These are phyloP conservation scores for Trichosanthes truncata DNA, from an alignment of 306 rosid species.

Conservation along the genomic window DNA sequence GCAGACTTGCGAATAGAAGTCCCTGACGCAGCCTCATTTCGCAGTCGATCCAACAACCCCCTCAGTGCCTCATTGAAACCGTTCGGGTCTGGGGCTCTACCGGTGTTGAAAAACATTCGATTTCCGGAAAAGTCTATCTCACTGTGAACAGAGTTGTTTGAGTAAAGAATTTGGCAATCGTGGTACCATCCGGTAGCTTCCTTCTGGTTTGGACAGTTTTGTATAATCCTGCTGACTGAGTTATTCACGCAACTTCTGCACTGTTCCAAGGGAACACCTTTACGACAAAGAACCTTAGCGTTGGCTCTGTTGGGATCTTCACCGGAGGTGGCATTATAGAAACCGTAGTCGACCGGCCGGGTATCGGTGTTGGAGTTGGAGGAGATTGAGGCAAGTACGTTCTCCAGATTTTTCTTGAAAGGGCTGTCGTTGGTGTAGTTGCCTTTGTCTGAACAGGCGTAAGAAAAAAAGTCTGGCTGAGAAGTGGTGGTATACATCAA, in stretches of 20 bases:
- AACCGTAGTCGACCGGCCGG: background rate
- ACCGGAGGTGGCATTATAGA: constrained; percentile 9
- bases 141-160: constrained; percentile 1
- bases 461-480: background rate
- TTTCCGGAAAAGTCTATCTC: background rate
- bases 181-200: background rate
- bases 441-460: background rate
- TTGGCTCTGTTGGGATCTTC: constrained; percentile 12
- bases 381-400: background rate
- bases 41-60: background rate
- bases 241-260: constrained; percentile 14
- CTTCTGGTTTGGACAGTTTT: background rate
- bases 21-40: constrained; percentile 5
- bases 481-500: background rate
- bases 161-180: background rate
- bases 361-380: background rate
- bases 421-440: background rate
- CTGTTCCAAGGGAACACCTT: background rate
- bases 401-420: background rate
- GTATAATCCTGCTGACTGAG: background rate
- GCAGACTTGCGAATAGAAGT: constrained; percentile 3
- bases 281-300: constrained; percentile 24
- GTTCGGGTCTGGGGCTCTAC: background rate
- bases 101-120: background rate
- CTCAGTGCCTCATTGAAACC: background rate